Conservation (phyloP, 306 rosid species). For the Cotoneaster glaucophyllus region DNA sequence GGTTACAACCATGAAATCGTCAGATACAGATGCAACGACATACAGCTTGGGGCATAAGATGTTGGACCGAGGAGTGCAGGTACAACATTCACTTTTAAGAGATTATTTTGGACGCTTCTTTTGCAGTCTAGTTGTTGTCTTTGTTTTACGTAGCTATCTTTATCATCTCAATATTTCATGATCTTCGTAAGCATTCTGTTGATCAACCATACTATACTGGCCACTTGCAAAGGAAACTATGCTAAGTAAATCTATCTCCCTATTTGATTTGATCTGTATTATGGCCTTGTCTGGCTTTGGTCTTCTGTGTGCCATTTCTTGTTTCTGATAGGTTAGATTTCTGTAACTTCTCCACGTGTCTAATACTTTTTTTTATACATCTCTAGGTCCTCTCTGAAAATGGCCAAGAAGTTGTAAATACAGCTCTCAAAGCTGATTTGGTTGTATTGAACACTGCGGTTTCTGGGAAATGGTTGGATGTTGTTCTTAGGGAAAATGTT, state of each 20-base stretch:
- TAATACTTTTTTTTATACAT: not conserved
- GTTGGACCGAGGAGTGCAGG: conserved; percentile 82
- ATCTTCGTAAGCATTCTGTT: not conserved
- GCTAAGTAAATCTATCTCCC: not conserved
- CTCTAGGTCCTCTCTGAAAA: conserved; percentile 63
- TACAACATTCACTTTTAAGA: conserved; percentile 1
- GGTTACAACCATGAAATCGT: conserved; percentile 60
- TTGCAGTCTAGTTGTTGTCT: not conserved
- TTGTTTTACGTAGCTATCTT: not conserved
- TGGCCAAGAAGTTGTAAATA: conserved; percentile 64
- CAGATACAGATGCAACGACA: conserved; percentile 37
- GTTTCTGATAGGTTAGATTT: not conserved
- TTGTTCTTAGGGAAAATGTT: conserved; percentile 67
- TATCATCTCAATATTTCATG: not conserved
- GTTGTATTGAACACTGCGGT: conserved; percentile 92
- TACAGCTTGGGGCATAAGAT: conserved; percentile 72
- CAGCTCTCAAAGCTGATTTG: conserved; percentile 78
- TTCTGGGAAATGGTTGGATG: conserved; percentile 96
- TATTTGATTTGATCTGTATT: not conserved
- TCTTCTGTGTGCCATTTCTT: not conserved
- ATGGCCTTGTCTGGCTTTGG: not conserved
- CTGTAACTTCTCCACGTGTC: not conserved
- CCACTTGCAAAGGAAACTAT: not conserved
- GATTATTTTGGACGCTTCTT: not conserved
- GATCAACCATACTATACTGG: not conserved